Evolutionary conservation across 345 rosid species (phyloP), one percentile per base, ranked within the genome.

Genomic region (Anastatica hierochuntica): DNA sequence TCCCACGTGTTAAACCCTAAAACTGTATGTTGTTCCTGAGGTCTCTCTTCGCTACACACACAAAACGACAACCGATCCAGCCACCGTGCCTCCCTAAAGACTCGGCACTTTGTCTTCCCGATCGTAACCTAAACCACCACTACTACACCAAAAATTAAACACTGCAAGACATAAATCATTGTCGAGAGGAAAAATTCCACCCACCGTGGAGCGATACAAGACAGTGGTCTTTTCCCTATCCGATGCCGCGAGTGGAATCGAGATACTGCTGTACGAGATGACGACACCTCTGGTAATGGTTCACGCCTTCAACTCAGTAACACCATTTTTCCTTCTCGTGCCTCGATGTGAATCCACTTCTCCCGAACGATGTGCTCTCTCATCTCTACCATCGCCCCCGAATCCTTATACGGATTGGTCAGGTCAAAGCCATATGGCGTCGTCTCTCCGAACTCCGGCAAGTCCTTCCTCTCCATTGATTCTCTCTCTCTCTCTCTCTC

Each of bases 181-280:
- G n/a, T 4, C 12, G 30, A 49, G 1, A 5, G 7, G 20, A 13
- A 4, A 11, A 7, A 1, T 10, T 2, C 5, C 5, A 13, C 61
- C 49, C 33, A 87, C 97, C 99, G 70, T 92, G 99, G 26, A 85
- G 85, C 17, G 85, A 78, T 12, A 76, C 80, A 49, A 85, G 99
- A 14, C 99, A 97, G 41, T 85, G 88, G 33, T 94, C 99, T 63
- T 94, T 94, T 72, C 94, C 90, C 99, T 97, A 94, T 36, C 99
- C 99, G 70, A 94, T 70, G 65, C 97, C 97, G 8, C 99, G 99
- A 43, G 99, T 94, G 49, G 97, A 65, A 4, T 94, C 97, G 46
- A 94, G 94, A 67, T 94, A 94, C 79, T 83, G 87, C 13, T 70
- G 73, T 39, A 94, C 97, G 51, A 88, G 94, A 64, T 85, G 87